phyloP scores from a whole-genome alignment of 352 stramenopile species.

The Phytophthora megakarya region DNA sequence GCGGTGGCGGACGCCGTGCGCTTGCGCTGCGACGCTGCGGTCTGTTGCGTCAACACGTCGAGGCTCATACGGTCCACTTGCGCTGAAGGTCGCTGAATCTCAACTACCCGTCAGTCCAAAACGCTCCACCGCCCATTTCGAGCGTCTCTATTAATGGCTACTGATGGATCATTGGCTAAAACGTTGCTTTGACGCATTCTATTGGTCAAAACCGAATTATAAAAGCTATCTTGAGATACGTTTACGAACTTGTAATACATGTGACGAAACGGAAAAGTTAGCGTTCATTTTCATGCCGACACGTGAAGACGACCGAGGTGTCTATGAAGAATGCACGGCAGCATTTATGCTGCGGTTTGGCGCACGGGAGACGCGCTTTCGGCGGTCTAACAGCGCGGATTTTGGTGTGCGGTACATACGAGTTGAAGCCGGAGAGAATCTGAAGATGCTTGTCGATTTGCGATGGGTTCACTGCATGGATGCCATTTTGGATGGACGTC shows the following conservation, averaged over 20 bases:
- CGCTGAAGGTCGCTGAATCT: background rate
- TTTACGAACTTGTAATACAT: too few relatives aligned
- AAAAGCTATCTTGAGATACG: background rate
- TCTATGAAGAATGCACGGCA: background rate
- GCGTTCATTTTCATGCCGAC: background rate
- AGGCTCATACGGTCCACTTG: slow-evolving; percentile 9
- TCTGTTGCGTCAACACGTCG: slow-evolving; percentile 20
- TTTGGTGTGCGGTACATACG: slow-evolving; percentile 1
- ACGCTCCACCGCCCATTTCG: slow-evolving; percentile 3
- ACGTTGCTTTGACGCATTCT: background rate
- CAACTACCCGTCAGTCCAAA: background rate
- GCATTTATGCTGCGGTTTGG: slow-evolving; percentile 7
- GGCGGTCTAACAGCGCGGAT: background rate
- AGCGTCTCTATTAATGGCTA: background rate
- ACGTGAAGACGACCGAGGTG: background rate
- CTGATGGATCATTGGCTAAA: background rate
- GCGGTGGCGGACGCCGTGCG: slow-evolving; percentile 29
- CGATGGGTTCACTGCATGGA: background rate
- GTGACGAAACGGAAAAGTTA: too few relatives aligned
- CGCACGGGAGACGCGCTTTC: background rate
- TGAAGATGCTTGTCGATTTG: slow-evolving; percentile 6
- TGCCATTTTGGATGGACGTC: slow-evolving; percentile 4
- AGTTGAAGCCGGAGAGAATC: slow-evolving; percentile 14
- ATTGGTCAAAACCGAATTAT: background rate
- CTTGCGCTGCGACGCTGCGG: slow-evolving; percentile 20